These are phyloP conservation scores for Boletus rufocinnamomeus DNA, from an alignment of 768 basidiomycete species.

Conservation along the genomic window DNA sequence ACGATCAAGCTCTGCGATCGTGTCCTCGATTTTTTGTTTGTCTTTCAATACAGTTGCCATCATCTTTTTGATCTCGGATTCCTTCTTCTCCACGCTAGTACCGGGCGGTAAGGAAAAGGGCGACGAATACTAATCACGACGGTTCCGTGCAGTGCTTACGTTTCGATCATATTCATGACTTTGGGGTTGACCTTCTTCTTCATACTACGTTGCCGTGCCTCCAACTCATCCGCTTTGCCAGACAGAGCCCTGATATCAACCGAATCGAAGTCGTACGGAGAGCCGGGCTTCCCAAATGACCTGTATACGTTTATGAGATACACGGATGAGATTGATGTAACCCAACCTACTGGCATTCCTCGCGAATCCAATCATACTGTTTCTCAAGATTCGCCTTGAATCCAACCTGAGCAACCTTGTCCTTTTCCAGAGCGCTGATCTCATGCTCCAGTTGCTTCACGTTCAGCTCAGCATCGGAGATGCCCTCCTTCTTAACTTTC, in stretches of 20 bases:
- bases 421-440: constrained; percentile 60
- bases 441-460: constrained; percentile 73
- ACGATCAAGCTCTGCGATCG: constrained; percentile 88
- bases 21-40: constrained; percentile 92
- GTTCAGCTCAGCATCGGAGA: constrained; percentile 64
- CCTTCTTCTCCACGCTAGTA: constrained; percentile 89
- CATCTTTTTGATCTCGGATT: constrained; percentile 84
- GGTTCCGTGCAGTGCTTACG: constrained; percentile 47
- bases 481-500: constrained; percentile 75
- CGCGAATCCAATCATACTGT: constrained; percentile 82
- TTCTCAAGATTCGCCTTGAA: constrained; percentile 69
- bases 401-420: constrained; percentile 56
- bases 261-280: constrained; percentile 77
- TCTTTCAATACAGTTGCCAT: constrained; percentile 86
- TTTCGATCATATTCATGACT: constrained; percentile 94
- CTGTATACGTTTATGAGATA: constrained; percentile 40
- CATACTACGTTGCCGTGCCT: constrained; percentile 77
- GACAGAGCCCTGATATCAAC: constrained; percentile 61
- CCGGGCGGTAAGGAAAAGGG: neutral
- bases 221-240: constrained; percentile 71
- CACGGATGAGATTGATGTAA: neutral
- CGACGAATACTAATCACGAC: neutral
- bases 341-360: constrained; percentile 78
- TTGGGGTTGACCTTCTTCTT: constrained; percentile 97
- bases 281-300: constrained; percentile 79